A percentile compares a stretch with the other conserved stretches of the same genome.
Conservation (phyloP, 2,329 filamentous ascomycete genomes). For the Monosporascus sp. region DNA sequence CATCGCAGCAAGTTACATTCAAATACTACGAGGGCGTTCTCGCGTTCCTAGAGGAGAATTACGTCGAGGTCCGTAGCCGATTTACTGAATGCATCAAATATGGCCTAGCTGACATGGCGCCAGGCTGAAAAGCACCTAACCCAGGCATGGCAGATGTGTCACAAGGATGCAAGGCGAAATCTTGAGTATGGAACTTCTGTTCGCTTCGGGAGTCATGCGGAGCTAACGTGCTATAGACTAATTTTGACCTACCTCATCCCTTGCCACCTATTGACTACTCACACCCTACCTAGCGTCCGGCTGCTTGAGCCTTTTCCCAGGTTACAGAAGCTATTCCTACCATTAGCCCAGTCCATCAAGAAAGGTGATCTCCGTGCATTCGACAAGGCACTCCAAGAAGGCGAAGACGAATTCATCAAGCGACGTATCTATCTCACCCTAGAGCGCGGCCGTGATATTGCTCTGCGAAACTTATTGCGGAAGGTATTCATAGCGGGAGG, state of each 20-base stretch:
- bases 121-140: slow-evolving; percentile 76
- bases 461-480: slow-evolving; percentile 82
- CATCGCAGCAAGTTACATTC: slow-evolving; percentile 88
- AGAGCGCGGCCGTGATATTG: slow-evolving; percentile 86
- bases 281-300: slow-evolving; percentile 68
- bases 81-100: not conserved
- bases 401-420: slow-evolving; percentile 90
- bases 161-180: slow-evolving; percentile 66
- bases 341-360: slow-evolving; percentile 73
- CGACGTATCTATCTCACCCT: slow-evolving; percentile 91
- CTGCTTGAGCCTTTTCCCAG: slow-evolving; percentile 71
- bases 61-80: slow-evolving; percentile 56
- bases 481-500: slow-evolving; percentile 86
- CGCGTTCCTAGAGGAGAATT: slow-evolving; percentile 92
- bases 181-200: slow-evolving; percentile 58
- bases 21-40: slow-evolving; percentile 94
- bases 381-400: slow-evolving; percentile 71
- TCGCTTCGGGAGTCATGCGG: not conserved
- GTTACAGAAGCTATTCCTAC: slow-evolving; percentile 72
- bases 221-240: slow-evolving; percentile 47
- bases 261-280: slow-evolving; percentile 82
- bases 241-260: slow-evolving; percentile 95
- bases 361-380: slow-evolving; percentile 78
- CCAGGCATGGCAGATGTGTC: slow-evolving; percentile 76
- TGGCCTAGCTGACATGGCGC: not conserved